Percentiles rank a stretch among this genome's conserved stretches.
These are phyloP conservation scores for Rheum nobile DNA, from an alignment of 148 eudicot genomes.

Conservation along the genomic window DNA sequence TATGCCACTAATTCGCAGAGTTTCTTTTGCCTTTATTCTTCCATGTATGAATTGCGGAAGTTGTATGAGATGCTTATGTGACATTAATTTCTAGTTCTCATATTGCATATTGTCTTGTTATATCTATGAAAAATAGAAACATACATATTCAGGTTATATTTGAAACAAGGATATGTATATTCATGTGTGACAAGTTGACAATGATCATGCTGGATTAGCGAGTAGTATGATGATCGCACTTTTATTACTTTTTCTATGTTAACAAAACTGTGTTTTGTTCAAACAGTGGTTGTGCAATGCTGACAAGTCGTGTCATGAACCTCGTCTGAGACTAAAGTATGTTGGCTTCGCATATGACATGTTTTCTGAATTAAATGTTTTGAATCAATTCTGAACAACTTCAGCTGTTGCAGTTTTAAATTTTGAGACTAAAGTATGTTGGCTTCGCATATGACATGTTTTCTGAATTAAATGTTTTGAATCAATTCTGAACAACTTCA, in stretches of 20 bases:
- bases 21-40: not conserved
- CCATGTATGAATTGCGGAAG: not conserved
- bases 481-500: not conserved
- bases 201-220: not conserved
- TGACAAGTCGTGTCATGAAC: slow-evolving; percentile 92
- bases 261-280: slow-evolving; percentile 9
- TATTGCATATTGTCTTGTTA: not conserved
- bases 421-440: slow-evolving; percentile 83
- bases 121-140: not conserved
- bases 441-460: not conserved
- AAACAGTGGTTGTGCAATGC: slow-evolving; percentile 97
- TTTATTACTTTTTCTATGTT: not conserved
- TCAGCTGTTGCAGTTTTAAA: not conserved
- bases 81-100: not conserved
- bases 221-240: not conserved
- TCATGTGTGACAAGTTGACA: not conserved
- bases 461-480: not conserved
- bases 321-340: slow-evolving; percentile 84
- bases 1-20: not conserved
- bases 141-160: not conserved
- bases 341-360: slow-evolving; percentile 12
- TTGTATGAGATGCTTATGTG: not conserved
- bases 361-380: not conserved
- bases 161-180: not conserved
- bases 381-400: not conserved